Evolutionary conservation across 306 rosid species (phyloP), one percentile per base, ranked within the genome.

Genomic region (Boehmeria nivea): DNA sequence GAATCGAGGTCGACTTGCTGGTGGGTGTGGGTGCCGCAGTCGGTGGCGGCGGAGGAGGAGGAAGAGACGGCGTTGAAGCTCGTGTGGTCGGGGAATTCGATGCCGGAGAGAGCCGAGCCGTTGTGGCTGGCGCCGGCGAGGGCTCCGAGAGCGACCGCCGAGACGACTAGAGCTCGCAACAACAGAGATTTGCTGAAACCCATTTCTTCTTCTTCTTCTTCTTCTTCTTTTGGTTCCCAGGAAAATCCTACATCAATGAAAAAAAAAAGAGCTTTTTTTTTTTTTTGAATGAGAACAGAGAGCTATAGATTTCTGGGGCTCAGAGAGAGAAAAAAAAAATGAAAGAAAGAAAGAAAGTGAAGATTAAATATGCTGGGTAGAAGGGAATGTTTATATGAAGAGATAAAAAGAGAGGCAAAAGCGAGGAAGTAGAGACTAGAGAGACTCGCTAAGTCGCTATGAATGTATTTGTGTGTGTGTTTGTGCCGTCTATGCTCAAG

Each of bases 21-120:
- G 14, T 78, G 51, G 48, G 57, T 68, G 57, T 76, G 20, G 60
- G 80, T 49, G 61, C 69, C 51, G 31, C 99, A 87, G 4, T 74
- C 94, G 23, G 76, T 69, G 45, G 65, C n/a, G n/a, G n/a, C n/a
- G n/a, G n/a, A n/a, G n/a, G n/a, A n/a, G n/a, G n/a, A n/a, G n/a
- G n/a, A n/a, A n/a, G 97, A 47, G 39, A 75, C 84, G 43, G 58
- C 73, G 63, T 70, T 73, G 73, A 74, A 79, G 77, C 78, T 78
- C 62, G 83, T 72, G 40, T 87, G 94, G 33, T 73, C 64, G 48
- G 94, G 89, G 36, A 87, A 68, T 49, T 77, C 78, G 58, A 93
- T 78, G 12, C 78, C 88, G 57, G 85, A 76, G 14, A 93, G 65
- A 50, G 81, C 60, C 59, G 96, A 87, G 61, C 75, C 82, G 64